These are phyloP conservation scores for Mycena alexandri DNA, from an alignment of 768 basidiomycete genomes.

Conservation along the genomic window DNA sequence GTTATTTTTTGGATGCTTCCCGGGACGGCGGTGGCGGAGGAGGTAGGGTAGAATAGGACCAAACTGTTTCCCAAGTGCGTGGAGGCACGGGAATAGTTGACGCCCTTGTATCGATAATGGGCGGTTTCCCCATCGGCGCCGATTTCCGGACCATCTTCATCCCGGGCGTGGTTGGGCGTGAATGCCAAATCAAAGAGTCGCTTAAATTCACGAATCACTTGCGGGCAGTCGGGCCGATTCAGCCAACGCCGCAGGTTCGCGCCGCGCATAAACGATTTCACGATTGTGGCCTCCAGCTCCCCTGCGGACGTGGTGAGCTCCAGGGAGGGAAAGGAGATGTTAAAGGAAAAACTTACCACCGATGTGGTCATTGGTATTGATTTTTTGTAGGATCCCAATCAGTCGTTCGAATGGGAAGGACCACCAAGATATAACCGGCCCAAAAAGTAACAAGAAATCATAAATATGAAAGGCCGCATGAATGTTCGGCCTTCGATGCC, in stretches of 20 bases:
- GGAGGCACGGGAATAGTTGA: slow-evolving; percentile 6
- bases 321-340: too few species aligned
- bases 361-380: slow-evolving; percentile 48
- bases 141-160: not conserved
- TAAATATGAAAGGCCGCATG: slow-evolving; percentile 46
- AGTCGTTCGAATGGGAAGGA: slow-evolving; percentile 53
- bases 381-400: slow-evolving; percentile 51
- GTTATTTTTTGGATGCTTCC: slow-evolving; percentile 26
- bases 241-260: slow-evolving; percentile 2
- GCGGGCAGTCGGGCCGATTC: not conserved
- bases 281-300: slow-evolving; percentile 26
- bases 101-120: not conserved
- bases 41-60: too few species aligned
- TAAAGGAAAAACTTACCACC: slow-evolving; percentile 33
- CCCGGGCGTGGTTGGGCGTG: not conserved
- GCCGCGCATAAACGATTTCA: slow-evolving; percentile 21
- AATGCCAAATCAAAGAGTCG: slow-evolving; percentile 8
- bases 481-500: not conserved
- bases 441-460: slow-evolving; percentile 51
- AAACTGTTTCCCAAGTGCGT: not conserved
- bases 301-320: not conserved
- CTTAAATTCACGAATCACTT: not conserved
- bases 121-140: not conserved
- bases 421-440: slow-evolving; percentile 55
- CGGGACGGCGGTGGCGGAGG: too few species aligned